Base-by-base conservation (phyloP, 1,284 basidiomycete species). In the Veloporphyrellus conicus region DNA sequence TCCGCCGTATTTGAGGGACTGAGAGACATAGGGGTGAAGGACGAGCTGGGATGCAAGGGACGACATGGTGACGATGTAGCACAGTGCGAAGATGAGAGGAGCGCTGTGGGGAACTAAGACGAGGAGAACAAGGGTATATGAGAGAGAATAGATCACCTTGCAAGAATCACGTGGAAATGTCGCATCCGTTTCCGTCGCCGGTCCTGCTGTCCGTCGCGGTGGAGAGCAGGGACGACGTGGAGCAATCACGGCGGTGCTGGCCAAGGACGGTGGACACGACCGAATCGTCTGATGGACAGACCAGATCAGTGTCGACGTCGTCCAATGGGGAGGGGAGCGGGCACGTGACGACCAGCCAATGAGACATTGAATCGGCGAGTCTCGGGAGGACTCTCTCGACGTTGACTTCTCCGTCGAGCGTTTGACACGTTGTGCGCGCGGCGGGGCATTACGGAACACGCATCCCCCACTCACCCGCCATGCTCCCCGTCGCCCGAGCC, bases 21-120 rank as follows among this genome's bases (percentile, higher is more conserved):
- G 81, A 36, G 86, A 85, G 39, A 92, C 74, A 12, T 78, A 71
- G 10, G 93, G 93, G 60, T 95, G 91, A 34, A 96, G 78, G 52
- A 96, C 75, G 55, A 93, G 62, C 62, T 93, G 88, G 19, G 85
- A 81, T 37, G 84, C 84, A 45, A 81, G 54, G 54, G 69, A 75
- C 37, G 84, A 73, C 85, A 88, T n/a, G n/a, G n/a, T n/a, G n/a
- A n/a, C 87, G 16, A 35, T 29, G 45, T 36, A 41, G 31, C 23
- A 45, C 16, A 59, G 43, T 12, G 41, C 47, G 11, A 40, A n/a
- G 33, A 63, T 18, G 41, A 53, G 20, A 31, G 46, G 49, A 43
- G 56, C 23, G 47, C 45, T 54, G 3, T 7, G 1, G 11, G 14
- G 14, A 11, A 15, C 2, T 22, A 28, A 53, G 50, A 37, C 20